A percentile compares a stretch with the other conserved stretches of the same genome.
These are phyloP conservation scores for Chrysosphaeria jannelii DNA, from an alignment of 2,329 filamentous ascomycete genomes.

Conservation along the genomic window DNA sequence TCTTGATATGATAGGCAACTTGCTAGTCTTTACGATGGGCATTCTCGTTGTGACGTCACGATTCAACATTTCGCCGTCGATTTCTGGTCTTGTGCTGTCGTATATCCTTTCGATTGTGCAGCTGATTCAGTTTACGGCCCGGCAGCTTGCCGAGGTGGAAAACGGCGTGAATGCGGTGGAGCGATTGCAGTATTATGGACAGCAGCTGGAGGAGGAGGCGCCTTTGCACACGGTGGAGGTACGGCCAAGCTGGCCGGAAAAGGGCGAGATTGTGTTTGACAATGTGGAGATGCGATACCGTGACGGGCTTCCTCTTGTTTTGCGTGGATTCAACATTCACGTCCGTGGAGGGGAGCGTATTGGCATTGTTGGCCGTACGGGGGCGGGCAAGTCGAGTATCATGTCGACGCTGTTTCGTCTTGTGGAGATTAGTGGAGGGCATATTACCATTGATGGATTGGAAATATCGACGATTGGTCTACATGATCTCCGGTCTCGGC, in stretches of 20 bases:
- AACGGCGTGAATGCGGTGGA: slow-evolving; percentile 97
- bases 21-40: slow-evolving; percentile 63
- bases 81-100: slow-evolving; percentile 61
- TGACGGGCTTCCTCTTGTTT: slow-evolving; percentile 36
- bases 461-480: slow-evolving; percentile 47
- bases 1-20: slow-evolving; percentile 55
- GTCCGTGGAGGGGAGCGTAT: slow-evolving; percentile 49
- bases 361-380: slow-evolving; percentile 54
- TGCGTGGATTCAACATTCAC: slow-evolving; percentile 40
- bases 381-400: slow-evolving; percentile 58
- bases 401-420: slow-evolving; percentile 61
- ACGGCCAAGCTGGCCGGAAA: slow-evolving; percentile 51
- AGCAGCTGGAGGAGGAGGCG: slow-evolving; percentile 63
- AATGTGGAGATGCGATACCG: slow-evolving; percentile 58
- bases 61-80: slow-evolving; percentile 60
- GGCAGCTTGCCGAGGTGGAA: slow-evolving; percentile 82
- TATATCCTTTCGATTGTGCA: slow-evolving; percentile 85
- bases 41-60: slow-evolving; percentile 80
- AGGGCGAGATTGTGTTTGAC: slow-evolving; percentile 50
- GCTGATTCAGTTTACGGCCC: slow-evolving; percentile 85
- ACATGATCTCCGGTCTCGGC: slow-evolving; percentile 40
- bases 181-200: slow-evolving; percentile 71
- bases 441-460: slow-evolving; percentile 32
- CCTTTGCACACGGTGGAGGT: slow-evolving; percentile 50
- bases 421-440: slow-evolving; percentile 30